Percentiles rank a stretch among this genome's conserved stretches.
Conservation (phyloP, 2,329 filamentous ascomycete genomes). For the Colletotrichum lini region DNA sequence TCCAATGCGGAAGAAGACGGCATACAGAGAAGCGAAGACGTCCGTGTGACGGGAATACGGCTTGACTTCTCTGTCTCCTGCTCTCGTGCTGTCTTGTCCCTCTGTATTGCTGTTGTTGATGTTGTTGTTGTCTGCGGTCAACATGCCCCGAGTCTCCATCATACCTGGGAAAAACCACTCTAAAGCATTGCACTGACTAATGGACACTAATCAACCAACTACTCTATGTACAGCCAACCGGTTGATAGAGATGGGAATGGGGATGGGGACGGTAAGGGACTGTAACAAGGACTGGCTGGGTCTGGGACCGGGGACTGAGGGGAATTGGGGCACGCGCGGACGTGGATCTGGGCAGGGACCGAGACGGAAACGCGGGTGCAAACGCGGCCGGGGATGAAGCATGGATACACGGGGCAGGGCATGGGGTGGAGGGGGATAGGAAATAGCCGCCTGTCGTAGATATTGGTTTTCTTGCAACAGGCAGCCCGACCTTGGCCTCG, state of each 20-base stretch:
- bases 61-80: neutral
- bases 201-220: neutral
- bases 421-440: too few relatives aligned
- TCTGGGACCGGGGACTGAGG: neutral
- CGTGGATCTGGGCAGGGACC: constrained; percentile 1
- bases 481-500: neutral
- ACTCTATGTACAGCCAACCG: neutral
- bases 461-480: too few relatives aligned
- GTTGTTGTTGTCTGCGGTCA: neutral
- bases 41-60: neutral
- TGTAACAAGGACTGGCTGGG: neutral
- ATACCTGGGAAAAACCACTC: constrained; percentile 17
- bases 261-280: neutral
- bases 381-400: constrained; percentile 20
- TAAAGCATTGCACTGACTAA: constrained; percentile 36
- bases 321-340: constrained; percentile 1
- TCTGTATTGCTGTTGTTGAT: neutral
- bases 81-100: neutral
- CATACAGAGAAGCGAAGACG: neutral
- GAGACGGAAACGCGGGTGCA: constrained; percentile 3
- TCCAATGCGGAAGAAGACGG: neutral
- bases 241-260: constrained; percentile 8
- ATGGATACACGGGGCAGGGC: neutral
- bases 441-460: neutral
- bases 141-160: neutral